These are phyloP conservation scores for Rhodotorula sp. DNA, from an alignment of 1,284 basidiomycete species.

Conservation along the genomic window DNA sequence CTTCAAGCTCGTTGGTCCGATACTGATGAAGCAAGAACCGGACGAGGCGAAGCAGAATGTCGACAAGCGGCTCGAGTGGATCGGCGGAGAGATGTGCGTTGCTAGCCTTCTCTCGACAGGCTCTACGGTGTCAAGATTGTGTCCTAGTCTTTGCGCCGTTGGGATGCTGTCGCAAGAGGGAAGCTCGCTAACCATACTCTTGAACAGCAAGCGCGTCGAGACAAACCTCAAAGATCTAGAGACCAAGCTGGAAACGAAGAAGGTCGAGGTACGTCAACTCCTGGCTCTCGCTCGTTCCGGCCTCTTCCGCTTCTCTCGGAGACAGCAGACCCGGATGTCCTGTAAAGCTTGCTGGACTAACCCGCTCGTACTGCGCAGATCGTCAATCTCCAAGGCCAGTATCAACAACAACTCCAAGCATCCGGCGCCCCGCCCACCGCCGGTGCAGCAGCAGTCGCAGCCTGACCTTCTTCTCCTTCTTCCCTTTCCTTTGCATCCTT, in stretches of 20 bases:
- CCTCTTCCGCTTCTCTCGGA: background rate
- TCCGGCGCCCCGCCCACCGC: background rate
- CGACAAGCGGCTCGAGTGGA: constrained; percentile 87
- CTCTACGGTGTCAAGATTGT: too few species aligned
- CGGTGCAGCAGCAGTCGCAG: background rate
- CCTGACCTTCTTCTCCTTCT: background rate
- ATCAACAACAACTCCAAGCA: constrained; percentile 23
- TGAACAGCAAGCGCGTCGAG: constrained; percentile 74
- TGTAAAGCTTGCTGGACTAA: background rate
- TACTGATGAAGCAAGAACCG: constrained; percentile 86
- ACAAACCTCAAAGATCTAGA: constrained; percentile 71
- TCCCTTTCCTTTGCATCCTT: too few species aligned
- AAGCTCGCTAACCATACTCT: background rate
- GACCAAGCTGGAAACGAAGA: constrained; percentile 71
- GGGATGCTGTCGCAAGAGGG: background rate
- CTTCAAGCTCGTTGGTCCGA: constrained; percentile 90
- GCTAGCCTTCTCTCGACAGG: too few species aligned
- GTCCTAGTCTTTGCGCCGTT: too few species aligned
- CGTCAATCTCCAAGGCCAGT: constrained; percentile 40
- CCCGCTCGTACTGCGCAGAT: constrained; percentile 13
- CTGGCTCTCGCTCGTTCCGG: background rate
- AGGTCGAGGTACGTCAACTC: constrained; percentile 63
- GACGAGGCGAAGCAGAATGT: constrained; percentile 85
- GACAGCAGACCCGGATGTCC: background rate
- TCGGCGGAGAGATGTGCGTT: constrained; percentile 80